Evolutionary conservation across 257 asterid genomes (phyloP).

Genomic region (Penstemon barbatus): DNA sequence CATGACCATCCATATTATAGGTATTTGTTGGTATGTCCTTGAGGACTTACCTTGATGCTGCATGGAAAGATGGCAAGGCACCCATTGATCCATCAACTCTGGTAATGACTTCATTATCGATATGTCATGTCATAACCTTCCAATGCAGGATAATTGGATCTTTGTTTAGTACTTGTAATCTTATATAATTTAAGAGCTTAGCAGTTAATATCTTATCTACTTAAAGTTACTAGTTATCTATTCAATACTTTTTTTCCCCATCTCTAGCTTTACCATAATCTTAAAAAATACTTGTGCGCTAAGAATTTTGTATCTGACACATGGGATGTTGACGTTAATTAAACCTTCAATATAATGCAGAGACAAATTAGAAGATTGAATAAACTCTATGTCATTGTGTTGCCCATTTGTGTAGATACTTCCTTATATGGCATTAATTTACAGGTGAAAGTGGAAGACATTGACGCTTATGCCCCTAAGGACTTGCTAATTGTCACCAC

Average conservation of each 20-base stretch:
- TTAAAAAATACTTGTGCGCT: not conserved
- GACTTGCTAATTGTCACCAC: conserved; percentile 97
- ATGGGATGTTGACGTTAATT: not conserved
- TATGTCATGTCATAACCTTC: conserved; percentile 11
- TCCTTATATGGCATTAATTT: conserved; percentile 31
- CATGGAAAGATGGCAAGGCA: conserved; percentile 98
- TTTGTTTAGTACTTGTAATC: not conserved
- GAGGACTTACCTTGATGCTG: conserved; percentile 99
- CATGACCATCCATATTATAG: conserved; percentile 39
- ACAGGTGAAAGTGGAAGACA: conserved; percentile 96
- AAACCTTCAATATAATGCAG: not conserved
- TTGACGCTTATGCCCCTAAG: conserved; percentile 92
- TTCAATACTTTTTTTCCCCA: not conserved
- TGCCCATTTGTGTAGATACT: conserved; percentile 15
- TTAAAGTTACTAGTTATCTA: not conserved
- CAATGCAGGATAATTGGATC: conserved; percentile 1
- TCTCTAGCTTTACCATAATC: not conserved
- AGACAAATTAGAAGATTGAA: not conserved
- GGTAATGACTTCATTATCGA: conserved; percentile 52
- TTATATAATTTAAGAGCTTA: not conserved
- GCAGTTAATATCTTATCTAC: not conserved
- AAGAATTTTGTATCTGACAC: conserved; percentile 1
- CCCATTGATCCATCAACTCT: conserved; percentile 98
- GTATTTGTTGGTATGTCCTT: conserved; percentile 99
- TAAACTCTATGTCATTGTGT: conserved; percentile 10